A percentile compares a stretch with the other conserved stretches of the same genome.
Conservation (phyloP, 306 rosid species). For the Cucurbita moschata region DNA sequence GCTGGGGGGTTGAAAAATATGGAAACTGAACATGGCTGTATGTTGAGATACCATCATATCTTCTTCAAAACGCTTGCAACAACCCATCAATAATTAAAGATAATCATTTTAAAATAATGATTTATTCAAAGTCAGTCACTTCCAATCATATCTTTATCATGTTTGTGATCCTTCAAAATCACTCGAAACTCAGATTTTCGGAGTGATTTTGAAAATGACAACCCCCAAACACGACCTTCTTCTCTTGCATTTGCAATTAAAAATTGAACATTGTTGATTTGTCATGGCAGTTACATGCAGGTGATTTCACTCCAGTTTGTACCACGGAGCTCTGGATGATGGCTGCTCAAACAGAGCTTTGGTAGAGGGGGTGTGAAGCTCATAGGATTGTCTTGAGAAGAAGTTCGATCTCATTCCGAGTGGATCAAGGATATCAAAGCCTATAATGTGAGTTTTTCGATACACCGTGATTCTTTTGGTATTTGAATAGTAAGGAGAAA, state of each 20-base stretch:
- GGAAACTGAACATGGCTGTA: not conserved
- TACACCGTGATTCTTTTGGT: not conserved
- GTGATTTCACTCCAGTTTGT: constrained; percentile 81
- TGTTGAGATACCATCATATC: no score
- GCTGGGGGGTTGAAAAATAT: not conserved
- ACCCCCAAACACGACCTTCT: no score
- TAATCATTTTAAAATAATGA: no score
- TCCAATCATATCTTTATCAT: no score
- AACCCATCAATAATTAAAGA: no score
- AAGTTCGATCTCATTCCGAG: constrained; percentile 37
- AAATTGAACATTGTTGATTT: not conserved
- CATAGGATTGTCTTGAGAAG: constrained; percentile 62
- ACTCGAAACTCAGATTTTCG: no score
- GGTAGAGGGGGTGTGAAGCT: constrained; percentile 44
- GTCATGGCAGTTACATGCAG: constrained; percentile 12
- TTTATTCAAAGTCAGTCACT: no score
- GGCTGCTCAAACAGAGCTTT: constrained; percentile 35
- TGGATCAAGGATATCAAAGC: constrained; percentile 85
- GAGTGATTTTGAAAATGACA: no score
- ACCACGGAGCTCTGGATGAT: constrained; percentile 72
- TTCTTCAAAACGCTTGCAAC: no score
- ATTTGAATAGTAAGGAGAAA: constrained; percentile 1
- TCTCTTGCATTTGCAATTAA: no score
- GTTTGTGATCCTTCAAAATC: no score
- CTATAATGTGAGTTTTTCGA: constrained; percentile 24